phyloP scores from a whole-genome alignment of 1,284 basidiomycete genomes.

The Cutaneotrichosporon cyanovorans region DNA sequence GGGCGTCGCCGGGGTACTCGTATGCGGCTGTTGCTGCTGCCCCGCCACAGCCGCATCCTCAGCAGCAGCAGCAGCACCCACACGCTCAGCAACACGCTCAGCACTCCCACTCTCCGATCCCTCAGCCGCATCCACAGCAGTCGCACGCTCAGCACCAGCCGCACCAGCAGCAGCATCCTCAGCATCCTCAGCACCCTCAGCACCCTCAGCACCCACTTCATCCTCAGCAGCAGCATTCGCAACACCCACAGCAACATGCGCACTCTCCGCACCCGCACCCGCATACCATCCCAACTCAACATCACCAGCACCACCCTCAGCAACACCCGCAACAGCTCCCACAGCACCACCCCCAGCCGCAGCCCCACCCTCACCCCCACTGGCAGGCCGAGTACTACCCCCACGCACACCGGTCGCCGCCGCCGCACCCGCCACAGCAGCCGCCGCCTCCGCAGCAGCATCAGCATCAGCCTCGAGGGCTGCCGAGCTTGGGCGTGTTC shows the following conservation, averaged over 20 bases:
- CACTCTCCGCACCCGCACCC: no score
- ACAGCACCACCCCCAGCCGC: no score
- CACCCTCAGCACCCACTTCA: not conserved
- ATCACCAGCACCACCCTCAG: no score
- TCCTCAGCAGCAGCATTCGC: no score
- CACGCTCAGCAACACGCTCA: not conserved
- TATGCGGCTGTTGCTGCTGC: constrained; percentile 11
- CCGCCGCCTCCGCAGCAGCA: no score
- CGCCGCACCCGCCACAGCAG: no score
- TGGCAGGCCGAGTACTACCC: no score
- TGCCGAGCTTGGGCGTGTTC: constrained; percentile 13
- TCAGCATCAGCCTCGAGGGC: not conserved
- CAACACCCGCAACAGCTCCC: no score
- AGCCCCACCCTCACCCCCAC: no score
- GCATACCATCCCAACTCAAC: no score
- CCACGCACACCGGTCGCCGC: no score
- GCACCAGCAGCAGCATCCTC: not conserved
- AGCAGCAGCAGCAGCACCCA: not conserved
- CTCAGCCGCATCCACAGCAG: not conserved
- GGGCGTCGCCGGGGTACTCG: constrained; percentile 6
- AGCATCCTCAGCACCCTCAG: not conserved
- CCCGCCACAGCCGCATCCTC: not conserved
- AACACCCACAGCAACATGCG: no score
- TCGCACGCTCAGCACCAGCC: constrained; percentile 1
- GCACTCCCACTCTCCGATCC: not conserved